Base-by-base conservation (phyloP, 129 eudicot genomes). In the Pseudognaphalium luteoalbum region DNA sequence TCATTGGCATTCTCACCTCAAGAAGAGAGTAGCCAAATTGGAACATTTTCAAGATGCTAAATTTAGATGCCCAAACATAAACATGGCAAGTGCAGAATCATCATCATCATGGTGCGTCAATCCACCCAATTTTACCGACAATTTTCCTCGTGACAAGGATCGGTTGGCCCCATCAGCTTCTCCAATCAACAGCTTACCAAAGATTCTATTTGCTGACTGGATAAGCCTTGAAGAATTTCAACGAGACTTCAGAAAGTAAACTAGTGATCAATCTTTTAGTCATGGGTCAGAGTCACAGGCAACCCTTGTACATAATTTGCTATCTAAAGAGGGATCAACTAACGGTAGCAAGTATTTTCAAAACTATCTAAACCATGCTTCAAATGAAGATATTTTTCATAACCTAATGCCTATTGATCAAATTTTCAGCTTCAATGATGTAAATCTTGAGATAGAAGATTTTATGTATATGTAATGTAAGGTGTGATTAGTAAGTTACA, bases 1-100 rank as follows among this genome's bases (percentile, higher is more conserved):
- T 79, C 50, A 86, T 47, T 89, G 95, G 95, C 91, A 89, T 73
- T 82, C 89, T 25, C 76, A 81, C 62, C 82, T 89, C 10, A 89
- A 89, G 82, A 86, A 85, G 81, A 81, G 73, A 77, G 16, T 57
- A 6, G 75, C 54, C 29, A 41, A 64, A 63, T 15, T 21, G 7
- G 6, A 64, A 44, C 64, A 51, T 71, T 30, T 52, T 71, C 62
- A 74, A 62, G 44, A 50, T 75, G 21, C 8, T 7, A 32, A 28
- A 63, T 29, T 12, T 47, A 63, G 64, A 44, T 19, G 7, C 78
- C 42, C 70, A 42, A 67, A 14, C 14, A 37, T 50, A 63, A 63
- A 16, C 63, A 29, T 75, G 10, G 9, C 9, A 63, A 44, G 32
- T 63, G 47, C 10, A 20, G 64, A 64, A 44, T 9, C 71, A 63